A percentile compares a stretch with the other conserved stretches of the same genome.
phyloP scores from a whole-genome alignment of 805 yeast species.

The Wickerhamomyces bovis region DNA sequence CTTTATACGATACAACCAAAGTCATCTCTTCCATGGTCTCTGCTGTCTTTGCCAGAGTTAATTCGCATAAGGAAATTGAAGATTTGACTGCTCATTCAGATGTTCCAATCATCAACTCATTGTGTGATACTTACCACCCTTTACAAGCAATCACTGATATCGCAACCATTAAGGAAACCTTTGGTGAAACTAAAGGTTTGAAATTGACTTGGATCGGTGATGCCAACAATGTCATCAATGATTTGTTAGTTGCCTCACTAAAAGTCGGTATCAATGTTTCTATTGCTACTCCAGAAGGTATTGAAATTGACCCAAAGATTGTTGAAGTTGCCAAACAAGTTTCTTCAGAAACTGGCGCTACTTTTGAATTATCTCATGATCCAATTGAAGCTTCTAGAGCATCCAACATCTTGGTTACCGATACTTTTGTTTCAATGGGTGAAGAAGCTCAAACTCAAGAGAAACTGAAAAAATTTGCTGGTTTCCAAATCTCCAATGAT shows the following conservation, averaged over 20 bases:
- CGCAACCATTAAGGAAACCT: slow-evolving; percentile 76
- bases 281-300: slow-evolving; percentile 77
- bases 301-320: slow-evolving; percentile 55
- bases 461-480: slow-evolving; percentile 75
- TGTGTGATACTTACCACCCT: slow-evolving; percentile 92
- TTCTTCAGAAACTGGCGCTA: slow-evolving; percentile 43
- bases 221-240: slow-evolving; percentile 92
- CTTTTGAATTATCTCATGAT: slow-evolving; percentile 57
- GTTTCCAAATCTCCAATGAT: slow-evolving; percentile 75
- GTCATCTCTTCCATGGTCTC: slow-evolving; percentile 95
- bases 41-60: slow-evolving; percentile 95
- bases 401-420: slow-evolving; percentile 87
- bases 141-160: slow-evolving; percentile 92
- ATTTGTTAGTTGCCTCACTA: slow-evolving; percentile 81
- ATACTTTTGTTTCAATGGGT: slow-evolving; percentile 98
- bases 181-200: slow-evolving; percentile 50
- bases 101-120: slow-evolving; percentile 89
- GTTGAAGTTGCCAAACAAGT: slow-evolving; percentile 47
- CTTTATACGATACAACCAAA: slow-evolving; percentile 79
- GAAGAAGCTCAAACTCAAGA: slow-evolving; percentile 73
- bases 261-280: slow-evolving; percentile 79
- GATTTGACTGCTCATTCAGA: slow-evolving; percentile 70
- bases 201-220: slow-evolving; percentile 96
- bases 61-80: slow-evolving; percentile 74
- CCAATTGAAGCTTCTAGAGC: slow-evolving; percentile 66